phyloP scores from a whole-genome alignment of 2,329 filamentous ascomycete species.

The Curvularia sp. region DNA sequence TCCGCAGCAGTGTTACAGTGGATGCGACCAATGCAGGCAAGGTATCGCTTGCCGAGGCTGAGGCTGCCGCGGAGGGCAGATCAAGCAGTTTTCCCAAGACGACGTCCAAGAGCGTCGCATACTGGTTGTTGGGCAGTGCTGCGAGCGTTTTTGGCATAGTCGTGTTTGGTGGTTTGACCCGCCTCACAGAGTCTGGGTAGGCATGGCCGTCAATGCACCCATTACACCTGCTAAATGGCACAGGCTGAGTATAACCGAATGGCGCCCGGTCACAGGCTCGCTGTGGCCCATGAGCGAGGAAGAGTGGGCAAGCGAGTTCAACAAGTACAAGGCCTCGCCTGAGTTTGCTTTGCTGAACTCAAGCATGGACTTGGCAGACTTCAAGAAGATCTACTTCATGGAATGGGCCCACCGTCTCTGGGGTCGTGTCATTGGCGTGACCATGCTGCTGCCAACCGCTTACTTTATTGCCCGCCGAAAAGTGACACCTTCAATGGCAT shows the following conservation, averaged over 20 bases:
- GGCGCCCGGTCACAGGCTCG: slow-evolving; percentile 93
- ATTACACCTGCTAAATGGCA: slow-evolving; percentile 23
- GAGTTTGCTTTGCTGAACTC: slow-evolving; percentile 93
- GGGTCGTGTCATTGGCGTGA: slow-evolving; percentile 89
- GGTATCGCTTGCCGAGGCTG: slow-evolving; percentile 22
- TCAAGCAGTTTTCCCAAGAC: slow-evolving; percentile 62
- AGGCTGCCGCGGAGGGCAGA: slow-evolving; percentile 16
- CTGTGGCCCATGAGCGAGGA: slow-evolving; percentile 77
- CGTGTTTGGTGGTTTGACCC: slow-evolving; percentile 89
- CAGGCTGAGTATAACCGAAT: slow-evolving; percentile 97
- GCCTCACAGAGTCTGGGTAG: slow-evolving; percentile 95
- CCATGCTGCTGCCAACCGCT: slow-evolving; percentile 84
- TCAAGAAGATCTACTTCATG: slow-evolving; percentile 99
- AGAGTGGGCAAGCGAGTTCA: slow-evolving; percentile 92
- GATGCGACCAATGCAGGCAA: slow-evolving; percentile 23
- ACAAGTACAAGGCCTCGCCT: slow-evolving; percentile 88
- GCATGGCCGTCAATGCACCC: slow-evolving; percentile 23
- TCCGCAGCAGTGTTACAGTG: slow-evolving; percentile 34
- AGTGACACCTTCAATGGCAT: slow-evolving; percentile 79
- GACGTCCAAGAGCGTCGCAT: slow-evolving; percentile 79
- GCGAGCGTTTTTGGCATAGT: slow-evolving; percentile 97
- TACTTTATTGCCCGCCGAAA: slow-evolving; percentile 85
- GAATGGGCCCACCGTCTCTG: slow-evolving; percentile 96
- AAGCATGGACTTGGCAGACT: slow-evolving; percentile 89
- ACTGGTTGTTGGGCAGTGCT: slow-evolving; percentile 92